Conservation (phyloP, 345 rosid genomes). For the Gossypium arboreum region DNA sequence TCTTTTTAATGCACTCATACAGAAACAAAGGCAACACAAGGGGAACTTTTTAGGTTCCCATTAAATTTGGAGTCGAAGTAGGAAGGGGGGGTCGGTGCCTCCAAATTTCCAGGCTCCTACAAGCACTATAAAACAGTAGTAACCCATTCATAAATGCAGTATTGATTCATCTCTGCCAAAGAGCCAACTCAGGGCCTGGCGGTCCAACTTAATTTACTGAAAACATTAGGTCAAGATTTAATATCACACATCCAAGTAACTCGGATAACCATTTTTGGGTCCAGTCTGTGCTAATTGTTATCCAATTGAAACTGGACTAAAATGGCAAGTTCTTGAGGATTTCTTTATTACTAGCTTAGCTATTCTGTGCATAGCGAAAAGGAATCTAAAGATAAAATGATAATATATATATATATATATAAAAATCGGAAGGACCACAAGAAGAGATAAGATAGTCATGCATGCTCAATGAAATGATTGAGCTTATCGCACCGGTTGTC, state of each 20-base stretch:
- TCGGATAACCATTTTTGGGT: slow-evolving; percentile 5
- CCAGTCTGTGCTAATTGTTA: slow-evolving; percentile 1
- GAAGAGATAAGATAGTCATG: background rate
- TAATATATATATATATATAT: background rate
- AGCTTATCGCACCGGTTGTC: slow-evolving; percentile 11
- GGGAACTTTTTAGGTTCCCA: background rate
- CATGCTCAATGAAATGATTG: background rate
- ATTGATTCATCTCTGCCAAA: background rate
- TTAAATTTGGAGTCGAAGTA: background rate
- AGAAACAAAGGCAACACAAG: slow-evolving; percentile 5
- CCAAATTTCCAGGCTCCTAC: background rate
- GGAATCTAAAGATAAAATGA: background rate
- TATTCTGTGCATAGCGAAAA: background rate
- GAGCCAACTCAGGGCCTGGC: background rate
- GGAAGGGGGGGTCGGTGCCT: background rate
- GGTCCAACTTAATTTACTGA: background rate
- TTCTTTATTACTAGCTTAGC: slow-evolving; percentile 3
- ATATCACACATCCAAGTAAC: background rate
- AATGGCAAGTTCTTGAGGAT: background rate
- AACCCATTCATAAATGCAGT: background rate
- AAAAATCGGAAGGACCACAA: slow-evolving; percentile 10
- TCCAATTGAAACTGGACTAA: background rate
- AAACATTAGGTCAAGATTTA: background rate
- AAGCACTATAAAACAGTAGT: background rate
- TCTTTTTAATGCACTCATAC: background rate